Base-by-base conservation (phyloP, 345 rosid species). In the Linum tenue region DNA sequence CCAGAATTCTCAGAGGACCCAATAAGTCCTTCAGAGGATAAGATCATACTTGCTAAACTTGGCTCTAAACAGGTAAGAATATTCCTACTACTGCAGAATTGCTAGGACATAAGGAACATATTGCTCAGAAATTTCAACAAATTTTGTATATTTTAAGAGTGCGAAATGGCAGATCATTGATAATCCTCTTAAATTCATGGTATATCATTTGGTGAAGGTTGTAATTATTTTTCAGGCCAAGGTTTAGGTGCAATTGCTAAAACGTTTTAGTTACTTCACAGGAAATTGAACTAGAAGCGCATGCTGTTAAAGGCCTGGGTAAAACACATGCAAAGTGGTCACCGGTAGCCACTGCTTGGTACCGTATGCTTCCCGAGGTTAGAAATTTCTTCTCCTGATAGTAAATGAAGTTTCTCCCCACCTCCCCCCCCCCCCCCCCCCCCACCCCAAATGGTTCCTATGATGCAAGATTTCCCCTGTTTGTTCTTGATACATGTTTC, bases 281-380 rank as follows among this genome's bases (percentile, higher is more conserved):
- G 99, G 97, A 94, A 85, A 90, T 94, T 38, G 97, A 94, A 66
- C 79, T 94, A 5, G 99, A 94, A 76, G 99, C 89, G 50, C 97
- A 94, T 77, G 97, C 97, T 3, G 88, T 90, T 57, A 94, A 94
- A 70, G 99, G 99, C 38, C 65, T 83, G 35, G 96, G 99, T 50
- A 90, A 84, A 84, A 86, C 92, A 53, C 99, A 90, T 75, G 96
- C 97, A 36, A 90, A 90, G 64, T 90, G 99, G 99, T 94, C 96
- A n/a, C 96, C 97, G 11, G 99, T 94, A 39, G 99, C 83, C 39
- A 88, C 97, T 56, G 84, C 95, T 68, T 94, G 96, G 97, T 94
- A 90, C 71, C 81, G 92, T 70, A 86, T 94, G 99, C 92, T 85
- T 80, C 96, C 99, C 39, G 95, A 94, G 95, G 97, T 86, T 70